Evolutionary conservation across 768 basidiomycete species (phyloP).

Genomic region (Boletus rubroflammeus): DNA sequence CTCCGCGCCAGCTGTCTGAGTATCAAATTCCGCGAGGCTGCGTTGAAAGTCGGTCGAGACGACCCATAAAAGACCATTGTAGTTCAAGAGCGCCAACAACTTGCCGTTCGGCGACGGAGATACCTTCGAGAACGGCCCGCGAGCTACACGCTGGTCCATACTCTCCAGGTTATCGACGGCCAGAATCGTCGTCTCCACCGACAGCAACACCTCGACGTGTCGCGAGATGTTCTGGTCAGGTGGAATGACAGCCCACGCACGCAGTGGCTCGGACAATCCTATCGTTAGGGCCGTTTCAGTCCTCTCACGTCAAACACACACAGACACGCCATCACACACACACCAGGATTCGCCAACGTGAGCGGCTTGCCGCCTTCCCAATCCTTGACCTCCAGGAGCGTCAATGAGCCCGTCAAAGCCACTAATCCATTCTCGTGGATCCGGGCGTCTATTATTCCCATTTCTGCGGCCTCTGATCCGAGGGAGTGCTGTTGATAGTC

Average conservation of each 20-base stretch:
- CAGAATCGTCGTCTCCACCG: conserved; percentile 74
- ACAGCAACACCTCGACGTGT: conserved; percentile 86
- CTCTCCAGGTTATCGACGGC: conserved; percentile 87
- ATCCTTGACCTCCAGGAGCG: conserved; percentile 81
- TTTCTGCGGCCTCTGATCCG: conserved; percentile 75
- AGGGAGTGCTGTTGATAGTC: conserved; percentile 85
- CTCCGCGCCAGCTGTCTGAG: conserved; percentile 51
- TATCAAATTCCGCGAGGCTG: conserved; percentile 84
- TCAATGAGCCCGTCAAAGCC: conserved; percentile 71
- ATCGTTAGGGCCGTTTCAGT: conserved; percentile 4
- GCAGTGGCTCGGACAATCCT: conserved; percentile 78
- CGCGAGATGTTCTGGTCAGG: conserved; percentile 87
- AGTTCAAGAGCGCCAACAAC: conserved; percentile 79
- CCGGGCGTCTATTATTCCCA: conserved; percentile 80
- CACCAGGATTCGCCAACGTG: conserved; percentile 71
- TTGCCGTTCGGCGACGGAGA: conserved; percentile 93
- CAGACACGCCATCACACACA: conserved; percentile 33
- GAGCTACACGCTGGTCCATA: conserved; percentile 81
- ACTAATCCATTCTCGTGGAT: conserved; percentile 88
- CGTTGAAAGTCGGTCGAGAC: conserved; percentile 93
- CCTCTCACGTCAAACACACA: conserved; percentile 1
- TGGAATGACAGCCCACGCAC: conserved; percentile 85
- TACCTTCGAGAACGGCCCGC: conserved; percentile 86
- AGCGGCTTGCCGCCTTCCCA: conserved; percentile 80
- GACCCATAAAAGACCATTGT: conserved; percentile 75